phyloP scores from a whole-genome alignment of 768 basidiomycete species.

The Cystobasidium tubakii region DNA sequence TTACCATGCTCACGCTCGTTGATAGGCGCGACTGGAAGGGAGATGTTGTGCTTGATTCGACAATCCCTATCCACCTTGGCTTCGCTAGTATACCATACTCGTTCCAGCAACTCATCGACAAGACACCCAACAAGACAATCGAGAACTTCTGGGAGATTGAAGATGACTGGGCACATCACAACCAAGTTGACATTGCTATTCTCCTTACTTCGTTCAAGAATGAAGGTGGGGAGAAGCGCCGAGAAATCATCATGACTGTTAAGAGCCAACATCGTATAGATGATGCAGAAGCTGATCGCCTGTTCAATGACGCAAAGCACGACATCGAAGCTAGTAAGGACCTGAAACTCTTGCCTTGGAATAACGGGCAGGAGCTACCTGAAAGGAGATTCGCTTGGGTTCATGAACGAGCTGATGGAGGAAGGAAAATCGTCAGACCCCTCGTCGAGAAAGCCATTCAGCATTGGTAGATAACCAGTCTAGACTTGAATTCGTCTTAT shows the following conservation, averaged over 20 bases:
- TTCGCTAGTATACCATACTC: conserved; percentile 32
- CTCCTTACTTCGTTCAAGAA: conserved; percentile 29
- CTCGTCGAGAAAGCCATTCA: conserved; percentile 35
- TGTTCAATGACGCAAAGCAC: conserved; percentile 26
- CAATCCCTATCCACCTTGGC: conserved; percentile 30
- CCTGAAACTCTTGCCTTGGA: conserved; percentile 11
- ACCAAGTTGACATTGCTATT: conserved; percentile 29
- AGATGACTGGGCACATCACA: conserved; percentile 23
- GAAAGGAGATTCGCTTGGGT: conserved; percentile 27
- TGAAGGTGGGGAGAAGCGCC: conserved; percentile 5
- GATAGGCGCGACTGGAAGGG: conserved; percentile 37
- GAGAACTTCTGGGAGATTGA: conserved; percentile 30
- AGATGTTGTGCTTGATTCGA: conserved; percentile 33
- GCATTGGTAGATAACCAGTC: conserved; percentile 51
- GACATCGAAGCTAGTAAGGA: conserved; percentile 33
- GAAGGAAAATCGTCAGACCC: conserved; percentile 24
- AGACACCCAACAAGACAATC: conserved; percentile 22
- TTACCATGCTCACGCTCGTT: neutral
- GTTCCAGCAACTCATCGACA: conserved; percentile 22
- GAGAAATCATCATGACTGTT: conserved; percentile 33
- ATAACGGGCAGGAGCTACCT: conserved; percentile 14
- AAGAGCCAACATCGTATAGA: conserved; percentile 23
- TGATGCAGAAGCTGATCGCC: conserved; percentile 17
- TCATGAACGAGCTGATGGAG: conserved; percentile 16
- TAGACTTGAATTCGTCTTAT: too few relatives aligned